Evolutionary conservation across 169 alveolate species (phyloP).

Genomic region (Plasmodium gaboni): DNA sequence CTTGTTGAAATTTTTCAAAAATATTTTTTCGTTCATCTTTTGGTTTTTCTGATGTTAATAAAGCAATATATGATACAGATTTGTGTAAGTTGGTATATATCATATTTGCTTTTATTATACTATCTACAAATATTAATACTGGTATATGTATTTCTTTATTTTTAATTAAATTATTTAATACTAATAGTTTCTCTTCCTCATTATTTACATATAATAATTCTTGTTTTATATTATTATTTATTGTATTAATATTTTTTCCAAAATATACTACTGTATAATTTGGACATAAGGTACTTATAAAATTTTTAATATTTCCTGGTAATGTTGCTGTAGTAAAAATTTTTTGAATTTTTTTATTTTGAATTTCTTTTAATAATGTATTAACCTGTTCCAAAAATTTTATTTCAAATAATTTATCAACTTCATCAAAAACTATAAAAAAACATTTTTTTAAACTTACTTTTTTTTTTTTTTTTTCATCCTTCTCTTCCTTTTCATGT

Average conservation of each 20-base stretch:
- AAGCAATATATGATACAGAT: slow-evolving; percentile 11
- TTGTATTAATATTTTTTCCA: slow-evolving; percentile 50
- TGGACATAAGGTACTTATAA: slow-evolving; percentile 50
- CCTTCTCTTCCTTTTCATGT: slow-evolving; percentile 8
- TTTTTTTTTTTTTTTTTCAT: slow-evolving; percentile 10
- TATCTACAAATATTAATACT: slow-evolving; percentile 50
- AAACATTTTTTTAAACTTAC: slow-evolving; percentile 56
- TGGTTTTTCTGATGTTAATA: slow-evolving; percentile 44
- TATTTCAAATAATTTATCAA: slow-evolving; percentile 68
- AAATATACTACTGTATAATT: slow-evolving; percentile 44
- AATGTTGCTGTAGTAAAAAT: slow-evolving; percentile 75
- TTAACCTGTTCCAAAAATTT: slow-evolving; percentile 41
- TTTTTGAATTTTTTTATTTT: slow-evolving; percentile 57
- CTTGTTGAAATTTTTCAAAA: slow-evolving; percentile 19
- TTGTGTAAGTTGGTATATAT: slow-evolving; percentile 9
- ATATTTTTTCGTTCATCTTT: slow-evolving; percentile 60
- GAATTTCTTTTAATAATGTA: slow-evolving; percentile 14
- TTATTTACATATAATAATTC: slow-evolving; percentile 63
- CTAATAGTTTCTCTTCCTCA: slow-evolving; percentile 63
- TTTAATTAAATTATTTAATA: slow-evolving; percentile 36
- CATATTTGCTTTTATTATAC: slow-evolving; percentile 35
- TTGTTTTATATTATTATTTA: slow-evolving; percentile 70
- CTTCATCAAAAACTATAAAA: slow-evolving; percentile 69
- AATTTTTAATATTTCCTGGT: slow-evolving; percentile 41
- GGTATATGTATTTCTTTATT: slow-evolving; percentile 63